Evolutionary conservation across 2,329 filamentous ascomycete genomes (phyloP).

Genomic region (Arthrobotrys pseudoclavata): DNA sequence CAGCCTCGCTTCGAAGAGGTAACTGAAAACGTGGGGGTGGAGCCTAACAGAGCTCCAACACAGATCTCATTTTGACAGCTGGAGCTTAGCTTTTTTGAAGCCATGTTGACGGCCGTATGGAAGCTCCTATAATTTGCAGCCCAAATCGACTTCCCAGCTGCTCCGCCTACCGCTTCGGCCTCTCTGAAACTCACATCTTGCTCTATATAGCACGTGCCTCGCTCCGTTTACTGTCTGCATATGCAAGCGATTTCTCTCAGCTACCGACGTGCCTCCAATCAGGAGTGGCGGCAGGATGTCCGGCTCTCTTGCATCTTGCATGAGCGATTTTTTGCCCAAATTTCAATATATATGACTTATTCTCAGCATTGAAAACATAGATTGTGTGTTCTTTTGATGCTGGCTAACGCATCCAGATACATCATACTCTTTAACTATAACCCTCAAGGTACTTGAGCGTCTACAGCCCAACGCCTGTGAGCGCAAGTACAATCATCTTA

Average conservation of each 20-base stretch:
- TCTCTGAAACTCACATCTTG: conserved; percentile 52
- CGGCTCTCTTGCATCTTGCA: conserved; percentile 60
- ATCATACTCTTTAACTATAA: conserved; percentile 34
- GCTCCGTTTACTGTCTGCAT: conserved; percentile 59
- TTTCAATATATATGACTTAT: conserved; percentile 56
- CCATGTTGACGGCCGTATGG: conserved; percentile 11
- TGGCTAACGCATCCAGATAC: conserved; percentile 53
- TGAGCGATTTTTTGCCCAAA: conserved; percentile 59
- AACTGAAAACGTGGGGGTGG: conserved; percentile 42
- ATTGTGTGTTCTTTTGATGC: conserved; percentile 40
- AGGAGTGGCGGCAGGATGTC: conserved; percentile 56
- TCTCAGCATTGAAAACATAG: conserved; percentile 42
- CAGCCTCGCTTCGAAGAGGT: conserved; percentile 47
- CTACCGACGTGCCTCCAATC: conserved; percentile 60
- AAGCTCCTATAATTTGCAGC: conserved; percentile 38
- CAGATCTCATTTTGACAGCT: conserved; percentile 18
- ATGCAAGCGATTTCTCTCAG: conserved; percentile 61
- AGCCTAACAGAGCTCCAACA: conserved; percentile 38
- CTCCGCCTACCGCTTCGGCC: conserved; percentile 45
- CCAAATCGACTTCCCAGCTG: conserved; percentile 17
- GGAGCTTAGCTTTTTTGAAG: conserved; percentile 17
- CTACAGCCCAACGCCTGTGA: conserved; percentile 23
- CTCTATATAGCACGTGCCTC: conserved; percentile 60
- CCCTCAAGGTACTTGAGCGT: conserved; percentile 36
- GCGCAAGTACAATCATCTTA: conserved; percentile 31